Evolutionary conservation across 225 moss, liverwort and hornwort species (phyloP), one percentile per base, ranked within the genome.

Genomic region (Bryoerythrophyllum caledonicum): DNA sequence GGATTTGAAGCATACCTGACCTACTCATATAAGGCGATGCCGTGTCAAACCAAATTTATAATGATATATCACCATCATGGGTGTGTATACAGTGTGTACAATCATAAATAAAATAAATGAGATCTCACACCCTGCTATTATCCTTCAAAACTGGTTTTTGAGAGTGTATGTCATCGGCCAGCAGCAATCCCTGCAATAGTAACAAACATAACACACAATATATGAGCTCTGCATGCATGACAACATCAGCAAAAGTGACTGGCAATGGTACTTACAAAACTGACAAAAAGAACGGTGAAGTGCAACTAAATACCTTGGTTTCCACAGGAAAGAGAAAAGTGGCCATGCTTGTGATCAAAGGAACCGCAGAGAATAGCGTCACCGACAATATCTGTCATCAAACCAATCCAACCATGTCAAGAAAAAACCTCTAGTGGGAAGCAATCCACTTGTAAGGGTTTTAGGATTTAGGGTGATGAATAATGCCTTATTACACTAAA

Each of bases 291-390:
- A 15, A n/a, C 70, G 65, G 37, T n/a, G n/a, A n/a, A n/a, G n/a
- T n/a, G n/a, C n/a, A 65, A 65, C 16, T 54, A 15, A 13, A 75
- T 77, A 96, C 96, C 88, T 82, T 88, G 30, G 80, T 83, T 78
- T 90, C 90, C 60, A 80, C 79, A 0, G 96, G 94, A 60, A 97
- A 87, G 20, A 91, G 79, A 17, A 88, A 67, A 16, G 86, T 75
- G 61, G 82, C 83, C 46, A 90, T 76, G 68, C 92, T 91, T 49
- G 96, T 70, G 27, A 92, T 66, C 40, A 97, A 60, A 65, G 96
- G 88, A 61, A 94, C 82, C 14, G 40, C 77, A 13, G 94, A 70
- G 72, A 97, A 97, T 30, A 87, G 75, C 58, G 80, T 83, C 70
- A 97, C 90, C 37, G 94, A 75, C 60, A 91, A 78, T 37, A 89